These are phyloP conservation scores for Mucor piriformis DNA, from an alignment of 371 early-diverging fungal species.

Conservation along the genomic window DNA sequence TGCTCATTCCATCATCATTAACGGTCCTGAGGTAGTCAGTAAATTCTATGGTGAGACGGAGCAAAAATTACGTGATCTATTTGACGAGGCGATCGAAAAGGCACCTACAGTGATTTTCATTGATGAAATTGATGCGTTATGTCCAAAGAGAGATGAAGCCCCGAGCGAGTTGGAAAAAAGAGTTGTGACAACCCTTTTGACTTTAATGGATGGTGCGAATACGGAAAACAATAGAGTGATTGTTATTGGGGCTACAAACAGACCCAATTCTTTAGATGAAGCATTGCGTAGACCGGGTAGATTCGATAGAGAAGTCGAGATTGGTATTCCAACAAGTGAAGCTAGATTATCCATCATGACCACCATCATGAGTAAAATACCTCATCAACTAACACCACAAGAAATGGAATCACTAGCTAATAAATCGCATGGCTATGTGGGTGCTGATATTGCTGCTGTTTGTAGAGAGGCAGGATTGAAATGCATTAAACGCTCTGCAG, in stretches of 20 bases:
- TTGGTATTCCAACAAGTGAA: slow-evolving; percentile 86
- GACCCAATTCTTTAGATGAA: slow-evolving; percentile 92
- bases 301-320: slow-evolving; percentile 95
- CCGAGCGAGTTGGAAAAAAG: slow-evolving; percentile 83
- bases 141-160: slow-evolving; percentile 87
- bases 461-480: slow-evolving; percentile 87
- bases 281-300: slow-evolving; percentile 98
- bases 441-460: slow-evolving; percentile 95
- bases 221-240: slow-evolving; percentile 55
- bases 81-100: slow-evolving; percentile 79
- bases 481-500: slow-evolving; percentile 70
- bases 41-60: slow-evolving; percentile 98
- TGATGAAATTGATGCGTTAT: slow-evolving; percentile 98
- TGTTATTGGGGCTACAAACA: slow-evolving; percentile 97
- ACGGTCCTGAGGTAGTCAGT: slow-evolving; percentile 95
- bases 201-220: slow-evolving; percentile 92
- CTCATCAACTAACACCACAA: slow-evolving; percentile 61
- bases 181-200: slow-evolving; percentile 95
- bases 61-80: slow-evolving; percentile 81
- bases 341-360: slow-evolving; percentile 80
- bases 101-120: slow-evolving; percentile 96
- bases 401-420: slow-evolving; percentile 69
- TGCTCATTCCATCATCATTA: slow-evolving; percentile 83
- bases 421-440: slow-evolving; percentile 92
- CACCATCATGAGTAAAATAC: slow-evolving; percentile 70